Base-by-base conservation (phyloP, 306 rosid genomes). In the Lathyrus sativus region DNA sequence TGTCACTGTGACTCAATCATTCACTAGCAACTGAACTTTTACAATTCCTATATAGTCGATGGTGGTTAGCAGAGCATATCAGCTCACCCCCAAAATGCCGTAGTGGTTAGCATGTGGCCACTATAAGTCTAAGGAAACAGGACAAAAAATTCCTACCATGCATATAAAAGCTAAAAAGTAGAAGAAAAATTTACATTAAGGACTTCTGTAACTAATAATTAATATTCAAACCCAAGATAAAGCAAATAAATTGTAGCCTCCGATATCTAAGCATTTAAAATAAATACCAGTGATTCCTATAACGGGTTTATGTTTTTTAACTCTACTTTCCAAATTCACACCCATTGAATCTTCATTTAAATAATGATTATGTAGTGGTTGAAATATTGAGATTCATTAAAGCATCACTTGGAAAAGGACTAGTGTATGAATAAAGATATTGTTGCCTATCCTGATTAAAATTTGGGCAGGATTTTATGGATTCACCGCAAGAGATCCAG, bases 201-300 rank as follows among this genome's bases (percentile, higher is more conserved):
- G 39, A 28, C 62, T 26, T 28, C 1, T 17, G n/a, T 7, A 56
- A 28, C 39, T 12, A 56, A 56, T 28, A 26, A 28, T 2, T 39
- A 26, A 56, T 28, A 56, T 56, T 56, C 39, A 56, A 56, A 13
- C 17, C 62, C 62, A 28, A 56, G n/a, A 28, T 56, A 6, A 13
- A 56, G 11, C 35, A 54, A 24, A 54, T 26, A 54, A 24, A 4
- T 11, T 54, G 26, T 24, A 4, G 35, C 35, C 33, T 22, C 33
- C 58, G 11, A 51, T 31, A 22, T 51, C 58, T 51, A 51, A 51
- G n/a, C 60, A 54, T 54, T 54, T 22, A 54, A 54, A 54, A 54
- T 4, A 53, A 24, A 22, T 24, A 51, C n/a, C 59, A 11, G 35
- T 5, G n/a, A 22, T 53, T 53, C 35, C 14, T 22, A 10, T 24